These are phyloP conservation scores for Cryptococcus hybrid DNA, from an alignment of 1,284 basidiomycete species.

Conservation along the genomic window DNA sequence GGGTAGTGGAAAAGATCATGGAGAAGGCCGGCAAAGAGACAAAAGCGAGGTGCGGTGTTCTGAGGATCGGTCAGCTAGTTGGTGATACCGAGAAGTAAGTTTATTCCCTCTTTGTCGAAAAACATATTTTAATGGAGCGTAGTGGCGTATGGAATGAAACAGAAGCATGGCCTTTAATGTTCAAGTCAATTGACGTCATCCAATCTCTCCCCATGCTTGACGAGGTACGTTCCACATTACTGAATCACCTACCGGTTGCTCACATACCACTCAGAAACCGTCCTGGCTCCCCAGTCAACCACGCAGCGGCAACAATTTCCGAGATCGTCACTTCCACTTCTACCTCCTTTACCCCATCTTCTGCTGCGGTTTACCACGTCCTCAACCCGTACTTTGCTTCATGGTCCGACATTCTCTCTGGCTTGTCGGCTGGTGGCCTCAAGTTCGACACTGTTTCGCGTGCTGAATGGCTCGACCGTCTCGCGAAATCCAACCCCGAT, in stretches of 20 bases:
- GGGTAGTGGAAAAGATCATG: constrained; percentile 62
- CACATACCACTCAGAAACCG: constrained; percentile 35
- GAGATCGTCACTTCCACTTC: constrained; percentile 52
- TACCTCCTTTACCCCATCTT: constrained; percentile 13
- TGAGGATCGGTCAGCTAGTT: constrained; percentile 55
- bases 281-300: constrained; percentile 62
- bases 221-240: constrained; percentile 38
- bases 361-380: constrained; percentile 65
- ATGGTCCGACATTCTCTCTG: constrained; percentile 60
- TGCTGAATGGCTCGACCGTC: constrained; percentile 56
- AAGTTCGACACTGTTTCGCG: constrained; percentile 69
- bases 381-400: constrained; percentile 55
- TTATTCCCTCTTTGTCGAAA: neutral
- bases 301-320: constrained; percentile 56
- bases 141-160: constrained; percentile 62
- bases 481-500: constrained; percentile 53
- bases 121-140: constrained; percentile 14
- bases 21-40: constrained; percentile 47
- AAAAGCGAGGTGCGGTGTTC: constrained; percentile 49
- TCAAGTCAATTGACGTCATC: constrained; percentile 51
- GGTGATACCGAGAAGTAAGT: constrained; percentile 53
- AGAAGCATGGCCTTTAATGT: constrained; percentile 56
- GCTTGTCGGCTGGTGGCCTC: constrained; percentile 64
- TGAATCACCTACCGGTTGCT: neutral
- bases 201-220: constrained; percentile 54